Percentiles rank a stretch among this genome's conserved stretches.
Conservation (phyloP, 73 alveolate species). For the Paramecium caudatum region DNA sequence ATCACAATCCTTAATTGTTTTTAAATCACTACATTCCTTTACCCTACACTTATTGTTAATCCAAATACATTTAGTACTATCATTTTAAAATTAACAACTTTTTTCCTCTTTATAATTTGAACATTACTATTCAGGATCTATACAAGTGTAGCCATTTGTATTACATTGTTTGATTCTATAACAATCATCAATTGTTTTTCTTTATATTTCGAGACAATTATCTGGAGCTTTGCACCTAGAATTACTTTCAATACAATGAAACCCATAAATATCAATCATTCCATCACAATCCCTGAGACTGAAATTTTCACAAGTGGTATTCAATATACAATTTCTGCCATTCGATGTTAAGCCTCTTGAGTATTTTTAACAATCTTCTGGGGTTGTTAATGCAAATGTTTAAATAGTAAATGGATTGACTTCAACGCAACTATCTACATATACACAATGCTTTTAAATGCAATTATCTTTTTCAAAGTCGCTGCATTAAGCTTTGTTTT, state of each 20-base stretch:
- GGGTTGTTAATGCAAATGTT: not conserved
- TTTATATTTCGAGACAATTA: not conserved
- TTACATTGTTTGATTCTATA: not conserved
- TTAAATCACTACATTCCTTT: not conserved
- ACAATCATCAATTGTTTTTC: not conserved
- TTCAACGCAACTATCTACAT: not conserved
- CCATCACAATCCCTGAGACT: not conserved
- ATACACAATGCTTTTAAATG: not conserved
- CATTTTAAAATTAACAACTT: not conserved
- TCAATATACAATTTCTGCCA: not conserved
- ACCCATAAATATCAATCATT: not conserved
- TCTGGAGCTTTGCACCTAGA: not conserved
- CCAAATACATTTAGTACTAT: not conserved
- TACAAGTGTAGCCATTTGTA: not conserved
- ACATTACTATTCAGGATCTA: not conserved
- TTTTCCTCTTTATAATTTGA: not conserved
- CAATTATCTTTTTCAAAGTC: not conserved
- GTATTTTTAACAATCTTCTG: not conserved
- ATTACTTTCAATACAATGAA: not conserved
- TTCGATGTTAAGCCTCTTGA: not conserved
- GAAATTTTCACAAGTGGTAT: not conserved
- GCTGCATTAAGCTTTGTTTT: not conserved
- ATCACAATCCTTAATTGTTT: not conserved
- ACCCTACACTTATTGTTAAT: not conserved
- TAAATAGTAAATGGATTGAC: not conserved